Conservation (phyloP, 257 asterid genomes). For the Sherardia arvensis region DNA sequence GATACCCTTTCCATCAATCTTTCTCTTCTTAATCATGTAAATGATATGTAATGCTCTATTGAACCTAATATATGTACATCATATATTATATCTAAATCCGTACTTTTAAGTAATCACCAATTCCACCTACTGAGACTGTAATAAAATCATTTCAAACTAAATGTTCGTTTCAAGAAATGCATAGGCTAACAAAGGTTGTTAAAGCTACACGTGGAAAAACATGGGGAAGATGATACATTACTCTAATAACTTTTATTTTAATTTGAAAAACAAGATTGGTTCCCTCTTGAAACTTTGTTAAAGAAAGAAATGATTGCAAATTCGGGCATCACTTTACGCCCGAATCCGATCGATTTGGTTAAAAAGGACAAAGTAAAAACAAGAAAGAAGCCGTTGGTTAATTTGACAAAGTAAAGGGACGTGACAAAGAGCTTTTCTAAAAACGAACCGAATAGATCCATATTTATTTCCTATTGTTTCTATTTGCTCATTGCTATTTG, state of each 20-base stretch:
- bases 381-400: background rate
- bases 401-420: background rate
- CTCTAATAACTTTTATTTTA: background rate
- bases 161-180: no score
- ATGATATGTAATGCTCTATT: no score
- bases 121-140: no score
- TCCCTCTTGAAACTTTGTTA: background rate
- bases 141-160: no score
- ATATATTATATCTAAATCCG: no score
- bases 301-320: background rate
- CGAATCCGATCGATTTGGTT: background rate
- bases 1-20: no score
- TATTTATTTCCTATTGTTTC: background rate
- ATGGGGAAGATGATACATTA: no score
- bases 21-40: no score
- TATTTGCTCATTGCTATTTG: background rate
- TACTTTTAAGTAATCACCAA: no score
- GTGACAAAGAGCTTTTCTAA: background rate
- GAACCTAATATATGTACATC: no score
- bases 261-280: background rate
- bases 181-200: no score
- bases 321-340: background rate
- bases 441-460: background rate
- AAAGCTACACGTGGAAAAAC: no score
- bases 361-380: background rate